phyloP scores from a whole-genome alignment of 2,329 filamentous ascomycete genomes.

The Calycina marina region DNA sequence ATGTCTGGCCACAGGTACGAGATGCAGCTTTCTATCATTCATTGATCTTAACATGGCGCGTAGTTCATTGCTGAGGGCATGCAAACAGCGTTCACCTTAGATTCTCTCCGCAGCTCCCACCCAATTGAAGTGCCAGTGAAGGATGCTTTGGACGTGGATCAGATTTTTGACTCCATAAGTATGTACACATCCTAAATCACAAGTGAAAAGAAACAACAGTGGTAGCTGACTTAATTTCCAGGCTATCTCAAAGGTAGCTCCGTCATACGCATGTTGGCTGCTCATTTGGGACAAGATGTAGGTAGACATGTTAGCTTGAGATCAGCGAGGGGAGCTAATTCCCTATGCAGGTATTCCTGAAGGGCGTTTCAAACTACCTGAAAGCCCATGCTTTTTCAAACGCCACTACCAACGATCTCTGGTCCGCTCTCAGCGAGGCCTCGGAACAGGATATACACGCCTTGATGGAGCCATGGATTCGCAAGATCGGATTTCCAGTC shows the following conservation, averaged over 20 bases:
- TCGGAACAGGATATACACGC: slow-evolving; percentile 74
- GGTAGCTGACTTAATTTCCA: no score
- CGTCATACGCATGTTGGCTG: slow-evolving; percentile 89
- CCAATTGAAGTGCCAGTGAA: slow-evolving; percentile 91
- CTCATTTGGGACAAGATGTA: slow-evolving; percentile 75
- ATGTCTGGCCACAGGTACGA: slow-evolving; percentile 94
- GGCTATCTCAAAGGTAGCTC: slow-evolving; percentile 96
- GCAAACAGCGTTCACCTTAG: slow-evolving; percentile 80
- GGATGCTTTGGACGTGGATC: slow-evolving; percentile 89
- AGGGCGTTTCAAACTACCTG: slow-evolving; percentile 80
- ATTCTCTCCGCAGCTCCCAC: slow-evolving; percentile 81
- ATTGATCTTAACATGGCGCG: no score
- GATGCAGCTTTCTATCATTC: no score
- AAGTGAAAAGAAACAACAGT: no score
- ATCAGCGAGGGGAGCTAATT: no score
- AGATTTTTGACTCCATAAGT: slow-evolving; percentile 94
- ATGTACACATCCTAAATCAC: no score
- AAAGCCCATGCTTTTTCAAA: slow-evolving; percentile 79
- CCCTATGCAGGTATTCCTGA: no score
- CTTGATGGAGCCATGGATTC: slow-evolving; percentile 92
- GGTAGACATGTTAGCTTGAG: no score
- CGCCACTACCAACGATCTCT: slow-evolving; percentile 82
- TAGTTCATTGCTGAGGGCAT: slow-evolving; percentile 94
- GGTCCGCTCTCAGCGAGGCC: slow-evolving; percentile 74
- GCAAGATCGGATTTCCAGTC: slow-evolving; percentile 87